Conservation (phyloP, 345 rosid genomes). For the Eucalyptus dawsonii region DNA sequence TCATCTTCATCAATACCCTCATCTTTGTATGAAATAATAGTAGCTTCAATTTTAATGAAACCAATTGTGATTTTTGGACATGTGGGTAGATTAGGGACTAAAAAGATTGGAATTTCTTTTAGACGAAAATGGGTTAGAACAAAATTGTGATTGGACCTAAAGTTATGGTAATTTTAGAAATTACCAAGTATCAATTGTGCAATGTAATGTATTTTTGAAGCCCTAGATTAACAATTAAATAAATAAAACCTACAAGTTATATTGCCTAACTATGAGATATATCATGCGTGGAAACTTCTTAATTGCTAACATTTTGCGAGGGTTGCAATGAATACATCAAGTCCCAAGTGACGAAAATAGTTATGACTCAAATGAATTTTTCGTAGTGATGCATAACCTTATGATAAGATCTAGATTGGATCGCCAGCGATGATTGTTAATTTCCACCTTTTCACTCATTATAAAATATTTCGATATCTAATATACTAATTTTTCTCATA, state of each 20-base stretch:
- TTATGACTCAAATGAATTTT: neutral
- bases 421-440: rapidly evolving
- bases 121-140: neutral
- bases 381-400: rapidly evolving
- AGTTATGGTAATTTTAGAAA: neutral
- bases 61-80: too few relatives aligned
- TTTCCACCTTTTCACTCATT: neutral
- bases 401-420: neutral
- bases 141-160: neutral
- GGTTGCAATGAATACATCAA: neutral
- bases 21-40: too few relatives aligned
- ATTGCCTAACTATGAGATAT: neutral
- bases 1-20: neutral
- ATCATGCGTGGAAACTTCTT: neutral
- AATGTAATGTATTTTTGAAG: neutral
- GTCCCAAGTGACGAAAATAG: rapidly evolving
- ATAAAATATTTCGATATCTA: neutral
- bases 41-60: neutral
- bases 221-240: neutral
- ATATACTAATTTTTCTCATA: neutral
- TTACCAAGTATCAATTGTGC: neutral
- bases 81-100: neutral
- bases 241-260: neutral
- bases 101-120: neutral
- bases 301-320: neutral